These are phyloP conservation scores for Haematococcus sp. DNA, from an alignment of 139 green algal genomes.

Conservation along the genomic window DNA sequence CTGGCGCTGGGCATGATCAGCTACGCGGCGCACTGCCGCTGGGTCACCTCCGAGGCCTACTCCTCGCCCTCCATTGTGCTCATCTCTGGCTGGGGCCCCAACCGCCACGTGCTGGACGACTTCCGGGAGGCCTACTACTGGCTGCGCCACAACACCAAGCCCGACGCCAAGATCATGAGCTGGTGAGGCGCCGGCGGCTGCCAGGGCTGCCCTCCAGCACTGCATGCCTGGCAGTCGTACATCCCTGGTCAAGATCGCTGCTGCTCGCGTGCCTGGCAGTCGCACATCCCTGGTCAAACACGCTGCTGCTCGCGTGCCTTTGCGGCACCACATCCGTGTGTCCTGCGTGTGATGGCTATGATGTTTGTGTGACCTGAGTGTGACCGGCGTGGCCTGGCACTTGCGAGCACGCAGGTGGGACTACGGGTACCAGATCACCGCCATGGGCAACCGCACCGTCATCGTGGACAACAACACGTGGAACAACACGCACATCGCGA, in stretches of 20 bases:
- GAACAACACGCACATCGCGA: constrained; percentile 96
- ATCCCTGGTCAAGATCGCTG: too few species aligned
- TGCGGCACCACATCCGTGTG: neutral
- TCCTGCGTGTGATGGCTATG: neutral
- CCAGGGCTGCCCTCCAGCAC: too few species aligned
- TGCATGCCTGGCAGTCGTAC: too few species aligned
- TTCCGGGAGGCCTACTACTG: constrained; percentile 79
- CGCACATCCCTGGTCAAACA: too few species aligned
- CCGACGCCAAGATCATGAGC: constrained; percentile 73
- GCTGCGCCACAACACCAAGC: constrained; percentile 84
- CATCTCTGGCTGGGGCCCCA: constrained; percentile 25
- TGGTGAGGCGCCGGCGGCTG: constrained; percentile 40
- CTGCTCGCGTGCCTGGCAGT: too few species aligned
- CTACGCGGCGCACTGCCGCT: constrained; percentile 28
- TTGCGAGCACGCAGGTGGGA: constrained; percentile 74
- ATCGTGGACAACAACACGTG: constrained; percentile 97
- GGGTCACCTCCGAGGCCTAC: constrained; percentile 45
- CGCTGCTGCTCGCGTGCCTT: too few species aligned
- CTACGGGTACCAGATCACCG: constrained; percentile 94
- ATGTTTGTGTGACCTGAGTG: neutral
- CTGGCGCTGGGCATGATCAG: constrained; percentile 21
- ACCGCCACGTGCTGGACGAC: constrained; percentile 78
- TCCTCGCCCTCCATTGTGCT: constrained; percentile 42
- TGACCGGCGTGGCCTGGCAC: neutral
- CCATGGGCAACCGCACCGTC: constrained; percentile 88